These are phyloP conservation scores for Calendula officinalis DNA, from an alignment of 129 eudicot genomes.

Conservation along the genomic window DNA sequence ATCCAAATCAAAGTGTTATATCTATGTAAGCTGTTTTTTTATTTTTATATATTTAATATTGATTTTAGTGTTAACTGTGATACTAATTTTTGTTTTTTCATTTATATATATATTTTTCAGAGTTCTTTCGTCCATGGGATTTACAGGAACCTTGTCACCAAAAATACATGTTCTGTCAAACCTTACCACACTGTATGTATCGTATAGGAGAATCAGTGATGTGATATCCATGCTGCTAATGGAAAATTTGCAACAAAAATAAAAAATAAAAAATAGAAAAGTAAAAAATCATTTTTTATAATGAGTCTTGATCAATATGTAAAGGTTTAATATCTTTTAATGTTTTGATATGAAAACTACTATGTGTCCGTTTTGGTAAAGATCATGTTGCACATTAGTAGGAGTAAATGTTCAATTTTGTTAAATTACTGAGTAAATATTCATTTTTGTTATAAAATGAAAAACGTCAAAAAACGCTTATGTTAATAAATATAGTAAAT, in stretches of 20 bases:
- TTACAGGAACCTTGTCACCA: conserved; percentile 67
- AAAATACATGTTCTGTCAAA: conserved; percentile 51
- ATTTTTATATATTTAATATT: conserved; percentile 1
- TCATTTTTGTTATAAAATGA: too few relatives aligned
- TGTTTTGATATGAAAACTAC: conserved; percentile 14
- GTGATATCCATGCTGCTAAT: conserved; percentile 2
- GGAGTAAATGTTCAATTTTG: too few relatives aligned
- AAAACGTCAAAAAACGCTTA: too few relatives aligned
- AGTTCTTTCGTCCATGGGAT: conserved; percentile 77
- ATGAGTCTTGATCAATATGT: conserved; percentile 2
- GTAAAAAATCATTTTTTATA: not conserved
- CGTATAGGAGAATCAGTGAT: conserved; percentile 23
- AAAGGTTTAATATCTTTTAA: not conserved
- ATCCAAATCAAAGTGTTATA: conserved; percentile 45
- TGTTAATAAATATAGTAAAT: too few relatives aligned
- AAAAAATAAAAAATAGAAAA: not conserved
- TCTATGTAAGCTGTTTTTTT: conserved; percentile 45
- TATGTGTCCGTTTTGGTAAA: not conserved
- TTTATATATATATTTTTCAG: conserved; percentile 38
- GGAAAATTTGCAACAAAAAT: conserved; percentile 15
- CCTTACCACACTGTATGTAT: conserved; percentile 69
- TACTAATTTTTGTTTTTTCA: not conserved
- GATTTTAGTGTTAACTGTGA: not conserved
- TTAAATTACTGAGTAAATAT: too few relatives aligned
- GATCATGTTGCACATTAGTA: too few relatives aligned